Base-by-base conservation (phyloP, 805 yeast genomes). In the Zygosaccharomyces bisporus region DNA sequence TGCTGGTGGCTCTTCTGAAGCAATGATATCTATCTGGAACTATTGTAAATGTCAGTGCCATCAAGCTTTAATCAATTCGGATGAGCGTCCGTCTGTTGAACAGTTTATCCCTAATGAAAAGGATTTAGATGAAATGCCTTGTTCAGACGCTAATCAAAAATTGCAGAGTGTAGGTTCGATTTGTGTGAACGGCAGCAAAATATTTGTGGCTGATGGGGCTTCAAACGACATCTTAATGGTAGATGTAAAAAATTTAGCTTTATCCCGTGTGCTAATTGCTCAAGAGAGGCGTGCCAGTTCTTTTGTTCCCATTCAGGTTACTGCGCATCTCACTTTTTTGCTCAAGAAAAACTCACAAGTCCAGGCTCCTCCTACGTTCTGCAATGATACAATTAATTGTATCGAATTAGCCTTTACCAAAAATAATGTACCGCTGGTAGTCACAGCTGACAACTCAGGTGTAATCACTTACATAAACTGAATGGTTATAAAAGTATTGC, bases 11-110 rank as follows among this genome's bases (percentile, higher is more conserved):
- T 73, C 78, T 19, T 72, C 74, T 2, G 74, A 72, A 3, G 67
- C 79, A 0, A 81, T 81, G 46, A 71, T 83, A 4, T 73, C 84
- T 0, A 72, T 87, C 0, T 86, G 95, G 93, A 91, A 86, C 56
- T 71, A 86, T 9, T 80, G 86, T 6, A 71, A 74, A 18, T 68
- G 77, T 14, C 78, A 75, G 37, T 84, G 95, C 55, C 68, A 73
- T 19, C 73, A 69, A 44, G 67, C 73, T 0, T 67, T 70, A 36
- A 51, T 63, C 10, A 46, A 56, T n/a, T 50, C 54, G 12, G 56
- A 52, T 3, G 47, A 47, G 40, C 45, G 55, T 8, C 58, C 62
- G 2, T 47, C 62, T n/a, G 39, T 57, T 6, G 54, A 53, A 4
- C 36, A 43, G 12, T 56, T 54, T 29, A 21, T 43, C 3, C 55